Percentiles rank a stretch among this genome's conserved stretches.
phyloP scores from a whole-genome alignment of 371 early-diverging fungal species.

The Mortierella sp. region DNA sequence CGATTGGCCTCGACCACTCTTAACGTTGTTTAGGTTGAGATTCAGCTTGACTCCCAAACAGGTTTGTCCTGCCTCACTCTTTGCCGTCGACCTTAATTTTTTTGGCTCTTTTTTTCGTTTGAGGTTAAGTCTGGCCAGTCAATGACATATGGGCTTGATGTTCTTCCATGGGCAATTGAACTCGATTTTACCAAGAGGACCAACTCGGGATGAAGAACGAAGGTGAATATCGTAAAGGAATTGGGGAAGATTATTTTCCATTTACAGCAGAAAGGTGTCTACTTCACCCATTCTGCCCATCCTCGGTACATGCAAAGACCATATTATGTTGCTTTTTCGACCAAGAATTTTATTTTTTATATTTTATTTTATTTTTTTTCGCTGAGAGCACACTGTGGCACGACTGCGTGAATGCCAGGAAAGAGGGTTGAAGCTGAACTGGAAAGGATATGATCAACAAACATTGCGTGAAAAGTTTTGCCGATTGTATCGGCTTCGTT shows the following conservation, averaged over 20 bases:
- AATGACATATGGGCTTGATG: no score
- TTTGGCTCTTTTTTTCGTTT: no score
- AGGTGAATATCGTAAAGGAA: neutral
- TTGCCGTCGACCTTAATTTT: no score
- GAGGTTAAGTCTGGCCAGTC: no score
- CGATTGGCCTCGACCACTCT: slow-evolving; percentile 3
- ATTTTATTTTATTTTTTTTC: neutral
- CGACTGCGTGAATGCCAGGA: neutral
- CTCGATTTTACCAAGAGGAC: no score
- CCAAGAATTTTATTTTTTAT: neutral
- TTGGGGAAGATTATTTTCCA: no score
- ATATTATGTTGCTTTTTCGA: no score
- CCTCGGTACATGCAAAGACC: no score
- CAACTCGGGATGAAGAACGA: neutral
- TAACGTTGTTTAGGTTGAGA: neutral
- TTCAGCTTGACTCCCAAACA: neutral
- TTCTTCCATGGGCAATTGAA: no score
- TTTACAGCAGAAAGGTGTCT: no score
- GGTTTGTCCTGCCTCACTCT: slow-evolving; percentile 1
- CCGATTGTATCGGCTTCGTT: neutral
- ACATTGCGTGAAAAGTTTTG: neutral
- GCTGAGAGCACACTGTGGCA: neutral
- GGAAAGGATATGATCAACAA: neutral
- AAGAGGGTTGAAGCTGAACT: neutral
- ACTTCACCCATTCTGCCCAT: no score